Base-by-base conservation (phyloP, 2,329 filamentous ascomycete species). In the Podosphaera xanthii region DNA sequence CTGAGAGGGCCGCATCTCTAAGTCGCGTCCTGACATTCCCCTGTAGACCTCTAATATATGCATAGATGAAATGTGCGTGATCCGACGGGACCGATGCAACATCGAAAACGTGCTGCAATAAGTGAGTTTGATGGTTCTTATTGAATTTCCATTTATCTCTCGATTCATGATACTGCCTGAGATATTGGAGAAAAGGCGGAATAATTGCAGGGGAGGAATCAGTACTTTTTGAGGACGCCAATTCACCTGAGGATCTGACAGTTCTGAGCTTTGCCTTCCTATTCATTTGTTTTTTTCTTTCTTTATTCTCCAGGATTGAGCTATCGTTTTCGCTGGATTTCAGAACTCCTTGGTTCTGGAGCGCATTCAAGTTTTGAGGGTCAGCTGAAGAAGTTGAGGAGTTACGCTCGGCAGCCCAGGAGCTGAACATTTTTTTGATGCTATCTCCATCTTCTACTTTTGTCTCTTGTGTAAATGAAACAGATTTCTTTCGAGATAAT, bases 61-160 rank as follows among this genome's bases (percentile, higher is more conserved):
- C 76, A 68, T 84, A 80, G 49, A 96, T 80, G 31, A 81, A 76
- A 54, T 78, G 72, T 60, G 87, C 82, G 71, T 91, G 80, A 61
- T 77, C 73, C 14, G 82, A 72, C 0, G 89, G 87, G 50, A 96
- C 79, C 50, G 79, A 78, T 65, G 82, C 79, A 63, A 81, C 72
- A 64, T 86, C 82, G 69, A 94, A 87, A 53, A 86, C 73, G 73
- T 94, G 82, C 70, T 92, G 91, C 68, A 96, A 79, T 10, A 96
- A 75, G 65, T 87, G 81, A 59, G 83, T 87, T 71, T 96, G 90
- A 68, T 88, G 82, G 65, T 88, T 90, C 73, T 96, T 96, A 74
- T 94, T 94, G 75, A 96, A 97, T 71, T 95, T 96, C 91, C 91
- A 97, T 65, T 75, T 76, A 8, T 77, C 74, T 60, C 82, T 82